A percentile compares a stretch with the other conserved stretches of the same genome.
phyloP scores from a whole-genome alignment of 306 rosid species.

The Abrus pulchellus region DNA sequence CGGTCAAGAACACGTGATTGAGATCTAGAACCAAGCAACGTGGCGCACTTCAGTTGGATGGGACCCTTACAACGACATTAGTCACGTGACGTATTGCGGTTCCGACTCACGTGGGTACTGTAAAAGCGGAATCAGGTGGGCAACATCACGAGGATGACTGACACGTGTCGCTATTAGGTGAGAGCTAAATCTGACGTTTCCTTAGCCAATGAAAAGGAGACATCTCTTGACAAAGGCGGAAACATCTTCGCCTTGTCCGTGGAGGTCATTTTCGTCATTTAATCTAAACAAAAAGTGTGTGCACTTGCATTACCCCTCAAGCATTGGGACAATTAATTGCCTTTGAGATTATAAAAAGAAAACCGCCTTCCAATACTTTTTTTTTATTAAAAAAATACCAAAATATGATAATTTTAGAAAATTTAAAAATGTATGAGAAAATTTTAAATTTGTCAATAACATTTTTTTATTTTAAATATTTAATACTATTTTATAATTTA shows the following conservation, averaged over 20 bases:
- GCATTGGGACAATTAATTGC: constrained; percentile 42
- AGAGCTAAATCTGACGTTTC: constrained; percentile 32
- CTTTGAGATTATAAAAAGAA: neutral
- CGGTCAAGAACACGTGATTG: constrained; percentile 54
- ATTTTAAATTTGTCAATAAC: no score
- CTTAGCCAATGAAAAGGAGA: constrained; percentile 34
- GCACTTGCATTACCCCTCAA: constrained; percentile 17
- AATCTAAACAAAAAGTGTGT: neutral
- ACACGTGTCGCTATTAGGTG: constrained; percentile 56
- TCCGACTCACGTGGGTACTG: constrained; percentile 65
- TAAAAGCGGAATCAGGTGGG: constrained; percentile 46
- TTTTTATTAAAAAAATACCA: no score
- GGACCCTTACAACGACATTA: constrained; percentile 40
- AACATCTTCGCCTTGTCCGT: constrained; percentile 12
- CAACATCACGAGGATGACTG: constrained; percentile 37
- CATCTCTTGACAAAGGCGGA: neutral
- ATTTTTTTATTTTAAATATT: no score
- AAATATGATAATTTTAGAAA: no score
- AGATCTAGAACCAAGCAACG: constrained; percentile 44
- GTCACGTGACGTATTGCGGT: constrained; percentile 52
- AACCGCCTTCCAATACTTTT: no score
- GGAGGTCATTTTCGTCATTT: constrained; percentile 50
- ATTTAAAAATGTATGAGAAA: no score
- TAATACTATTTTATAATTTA: no score
- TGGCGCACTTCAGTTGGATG: constrained; percentile 48